A percentile compares a stretch with the other conserved stretches of the same genome.
Conservation (phyloP, 805 yeast genomes). For the Yamadazyma kitorensis region DNA sequence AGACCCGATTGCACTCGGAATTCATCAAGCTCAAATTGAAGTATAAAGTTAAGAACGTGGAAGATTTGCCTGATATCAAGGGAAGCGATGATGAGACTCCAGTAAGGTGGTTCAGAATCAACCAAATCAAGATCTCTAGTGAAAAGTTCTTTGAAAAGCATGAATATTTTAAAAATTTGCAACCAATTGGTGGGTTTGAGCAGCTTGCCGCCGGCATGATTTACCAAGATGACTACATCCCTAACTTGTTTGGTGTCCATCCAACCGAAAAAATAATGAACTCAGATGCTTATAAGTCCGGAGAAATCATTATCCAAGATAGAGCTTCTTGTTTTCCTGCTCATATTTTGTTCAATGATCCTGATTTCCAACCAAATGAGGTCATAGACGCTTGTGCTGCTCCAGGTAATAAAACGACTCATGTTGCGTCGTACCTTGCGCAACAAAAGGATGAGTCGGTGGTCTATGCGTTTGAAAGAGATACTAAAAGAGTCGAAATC, state of each 20-base stretch:
- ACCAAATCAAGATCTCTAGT: conserved; percentile 52
- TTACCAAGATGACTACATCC: conserved; percentile 71
- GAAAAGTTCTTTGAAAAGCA: conserved; percentile 37
- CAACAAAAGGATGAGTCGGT: conserved; percentile 20
- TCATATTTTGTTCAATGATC: conserved; percentile 57
- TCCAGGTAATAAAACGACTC: conserved; percentile 98
- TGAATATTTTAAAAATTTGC: conserved; percentile 39
- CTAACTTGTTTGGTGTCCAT: conserved; percentile 76
- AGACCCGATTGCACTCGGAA: conserved; percentile 81
- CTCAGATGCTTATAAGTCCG: conserved; percentile 66
- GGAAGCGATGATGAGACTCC: conserved; percentile 59
- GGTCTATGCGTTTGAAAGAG: conserved; percentile 86
- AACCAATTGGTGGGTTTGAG: conserved; percentile 40
- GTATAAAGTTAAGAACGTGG: conserved; percentile 56
- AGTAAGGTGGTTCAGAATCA: conserved; percentile 76
- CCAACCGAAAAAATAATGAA: conserved; percentile 70
- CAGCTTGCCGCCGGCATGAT: conserved; percentile 49
- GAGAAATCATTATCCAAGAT: conserved; percentile 88
- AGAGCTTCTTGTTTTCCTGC: conserved; percentile 98
- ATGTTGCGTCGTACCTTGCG: conserved; percentile 64
- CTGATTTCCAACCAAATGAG: conserved; percentile 49
- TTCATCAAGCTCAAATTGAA: conserved; percentile 72
- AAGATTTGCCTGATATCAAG: conserved; percentile 38
- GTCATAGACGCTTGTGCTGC: conserved; percentile 96
- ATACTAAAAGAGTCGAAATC: conserved; percentile 64